Base-by-base conservation (phyloP, 148 eudicot genomes). In the Fallopia convolvulus region DNA sequence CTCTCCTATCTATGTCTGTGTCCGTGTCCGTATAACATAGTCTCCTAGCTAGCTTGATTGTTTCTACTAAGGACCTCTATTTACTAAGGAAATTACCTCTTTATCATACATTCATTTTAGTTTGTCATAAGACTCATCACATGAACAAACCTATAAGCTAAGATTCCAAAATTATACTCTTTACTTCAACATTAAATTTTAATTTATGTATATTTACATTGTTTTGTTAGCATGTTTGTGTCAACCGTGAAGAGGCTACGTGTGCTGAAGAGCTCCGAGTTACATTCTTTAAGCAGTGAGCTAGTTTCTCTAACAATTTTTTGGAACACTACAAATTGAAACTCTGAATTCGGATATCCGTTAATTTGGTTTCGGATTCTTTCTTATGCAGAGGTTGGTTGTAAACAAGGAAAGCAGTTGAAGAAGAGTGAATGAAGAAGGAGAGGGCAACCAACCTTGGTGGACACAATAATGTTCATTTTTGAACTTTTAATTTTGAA, bases 231-330 rank as follows among this genome's bases (percentile, higher is more conserved):
- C 83, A 92, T 92, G 96, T 94, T 94, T 76, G 88, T 88, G 33
- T 90, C 94, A 0, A 87, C 96, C 36, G 97, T 91, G 74, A 94
- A 94, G 88, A 89, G 99, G 82, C 85, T 94, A 55, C 92, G 97
- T 15, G 96, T 94, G 30, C 70, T 92, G 84, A 94, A 89, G 82
- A 94, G 87, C 81, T 90, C 96, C 11, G 92, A 92, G 12, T 87
- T 92, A 7, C 80, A 91, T 21, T 78, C 78, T 58, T 74, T 94
- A 36, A 52, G 79, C 78, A 80, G 99, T 92, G 82, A 90, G n/a
- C n/a, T n/a, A n/a, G 99, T 85, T 75, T 5, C n/a, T 15, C 20
- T 68, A 36, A 39, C 44, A 40, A 30, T 40, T 42, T 40, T 42
- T 52, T 12, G 44, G 21, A n/a, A 74, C 3, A 10, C 20, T 20